Evolutionary conservation across 1,139 yeast species (phyloP), one percentile per base, ranked within the genome.

Genomic region (Pneumocystis canis): DNA sequence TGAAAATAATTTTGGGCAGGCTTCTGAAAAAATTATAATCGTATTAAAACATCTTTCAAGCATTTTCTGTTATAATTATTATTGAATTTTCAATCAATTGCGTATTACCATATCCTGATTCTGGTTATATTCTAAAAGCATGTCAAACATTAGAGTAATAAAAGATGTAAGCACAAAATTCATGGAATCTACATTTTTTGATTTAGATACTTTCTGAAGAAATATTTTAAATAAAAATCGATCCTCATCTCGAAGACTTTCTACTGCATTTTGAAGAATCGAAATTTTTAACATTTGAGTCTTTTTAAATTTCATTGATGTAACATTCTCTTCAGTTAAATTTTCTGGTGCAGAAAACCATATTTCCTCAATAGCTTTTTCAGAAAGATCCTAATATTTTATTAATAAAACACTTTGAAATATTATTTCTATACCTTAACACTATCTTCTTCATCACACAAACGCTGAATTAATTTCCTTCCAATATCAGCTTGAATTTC

Each of bases 401-500:
- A 67, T 59, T 63, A 60, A 39, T 25, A 18, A 33, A 18, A 11
- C 11, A 37, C 16, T 11, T 33, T n/a, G 20, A 31, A 47, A 60
- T 5, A 25, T 18, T 18, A 4, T 35, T 11, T 30, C n/a, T 30
- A 32, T 37, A 60, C 62, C n/a, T n/a, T 60, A 47, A 62, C 59
- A n/a, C 61, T 60, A 14, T 82, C 84, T 67, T 88, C 95, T 67
- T 85, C 92, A 69, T 87, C 95, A 58, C 84, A 84, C 1, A 83
- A 67, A 64, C 85, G 76, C 65, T 75, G 73, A 7, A 88, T 71
- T 5, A 87, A 72, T 61, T 77, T 79, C 16, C 79, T 78, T 1
- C 83, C 74, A 2, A 85, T 79, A 59, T 73, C 76, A 0, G 77
- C 72, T 66, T 77, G 79, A 1, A 81, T 73, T 0, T 70, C 69